Evolutionary conservation across 208 protist genomes (phyloP), one percentile per base, ranked within the genome.

Genomic region (Lotmaria passim): DNA sequence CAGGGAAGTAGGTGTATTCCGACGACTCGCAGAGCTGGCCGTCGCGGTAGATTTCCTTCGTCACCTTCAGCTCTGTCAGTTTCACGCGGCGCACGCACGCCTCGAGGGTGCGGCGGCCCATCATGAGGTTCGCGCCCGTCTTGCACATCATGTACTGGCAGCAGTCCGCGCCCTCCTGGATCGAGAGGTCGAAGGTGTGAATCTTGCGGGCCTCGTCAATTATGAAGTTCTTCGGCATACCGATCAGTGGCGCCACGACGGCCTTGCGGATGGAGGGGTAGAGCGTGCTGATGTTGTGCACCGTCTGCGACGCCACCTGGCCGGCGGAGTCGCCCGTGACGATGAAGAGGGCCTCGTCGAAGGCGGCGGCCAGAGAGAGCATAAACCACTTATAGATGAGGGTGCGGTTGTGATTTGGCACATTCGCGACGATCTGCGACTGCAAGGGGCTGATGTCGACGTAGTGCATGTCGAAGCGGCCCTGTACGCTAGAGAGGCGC

Each of bases 91-190:
- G 78, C 59, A 89, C 78, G 55, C 78, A 89, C 46, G 81, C 70
- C 33, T 71, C 74, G 21, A 93, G 74, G 21, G 82, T 82, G 34
- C 72, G 67, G 19, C 65, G 83, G 7, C 88, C 88, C 67, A 93
- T 91, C 74, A 72, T 75, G 44, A 93, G 81, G 61, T 93, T 93
- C 26, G 88, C 88, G 24, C 85, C 85, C 0, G 78, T 83, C 69
- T 91, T 93, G 78, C 88, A 93, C 85, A 91, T 91, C 85, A 93
- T 91, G 82, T 93, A 93, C 81, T 93, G 88, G 67, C 90, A 95
- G 73, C 90, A 95, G 79, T 95, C 90, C 21, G 82, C 87, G 44
- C 87, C 90, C 68, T 95, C 82, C 50, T 86, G 73, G 36, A 91
- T 93, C 53, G 85, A 90, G 53, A 83, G 61, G 51, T 83, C 84